A percentile compares a stretch with the other conserved stretches of the same genome.
Evolutionary conservation across 306 rosid species (phyloP).

Genomic region (Prunus mongolica): DNA sequence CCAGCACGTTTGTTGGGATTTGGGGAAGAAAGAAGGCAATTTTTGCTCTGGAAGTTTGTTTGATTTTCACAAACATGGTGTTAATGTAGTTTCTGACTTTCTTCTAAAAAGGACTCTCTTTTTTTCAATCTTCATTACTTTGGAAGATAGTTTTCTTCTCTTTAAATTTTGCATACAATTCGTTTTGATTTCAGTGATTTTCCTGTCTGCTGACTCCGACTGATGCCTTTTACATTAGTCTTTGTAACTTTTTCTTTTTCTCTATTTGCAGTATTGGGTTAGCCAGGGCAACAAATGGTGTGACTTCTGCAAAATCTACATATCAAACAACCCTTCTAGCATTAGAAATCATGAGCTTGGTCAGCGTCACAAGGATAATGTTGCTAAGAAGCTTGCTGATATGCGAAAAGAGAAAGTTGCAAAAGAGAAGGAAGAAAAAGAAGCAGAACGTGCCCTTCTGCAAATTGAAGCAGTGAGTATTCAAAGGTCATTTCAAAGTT

Average conservation of each 20-base stretch:
- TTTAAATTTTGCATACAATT: not conserved
- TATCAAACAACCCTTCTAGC: constrained; percentile 81
- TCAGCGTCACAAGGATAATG: constrained; percentile 82
- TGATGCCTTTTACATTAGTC: not conserved
- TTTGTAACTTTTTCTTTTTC: not conserved
- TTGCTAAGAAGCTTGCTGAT: constrained; percentile 72
- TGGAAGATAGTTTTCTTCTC: not conserved
- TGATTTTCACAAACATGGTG: not conserved
- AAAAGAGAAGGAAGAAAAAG: constrained; percentile 83
- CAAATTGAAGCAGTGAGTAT: constrained; percentile 91
- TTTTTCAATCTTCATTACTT: not conserved
- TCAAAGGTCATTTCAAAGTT: not conserved
- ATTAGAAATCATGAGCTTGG: constrained; percentile 95
- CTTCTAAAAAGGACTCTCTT: not conserved
- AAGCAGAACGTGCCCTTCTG: constrained; percentile 57
- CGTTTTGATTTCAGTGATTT: not conserved
- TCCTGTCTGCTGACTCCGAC: too few relatives aligned
- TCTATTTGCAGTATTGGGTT: constrained; percentile 79
- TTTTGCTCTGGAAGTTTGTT: not conserved
- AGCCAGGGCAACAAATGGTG: constrained; percentile 99
- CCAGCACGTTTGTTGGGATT: not conserved
- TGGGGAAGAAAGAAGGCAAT: not conserved
- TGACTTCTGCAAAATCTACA: constrained; percentile 85
- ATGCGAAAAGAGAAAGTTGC: constrained; percentile 87
- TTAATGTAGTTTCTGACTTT: not conserved